Evolutionary conservation across 73 alveolate species (phyloP).

Genomic region (Paraurostyla sp.): DNA sequence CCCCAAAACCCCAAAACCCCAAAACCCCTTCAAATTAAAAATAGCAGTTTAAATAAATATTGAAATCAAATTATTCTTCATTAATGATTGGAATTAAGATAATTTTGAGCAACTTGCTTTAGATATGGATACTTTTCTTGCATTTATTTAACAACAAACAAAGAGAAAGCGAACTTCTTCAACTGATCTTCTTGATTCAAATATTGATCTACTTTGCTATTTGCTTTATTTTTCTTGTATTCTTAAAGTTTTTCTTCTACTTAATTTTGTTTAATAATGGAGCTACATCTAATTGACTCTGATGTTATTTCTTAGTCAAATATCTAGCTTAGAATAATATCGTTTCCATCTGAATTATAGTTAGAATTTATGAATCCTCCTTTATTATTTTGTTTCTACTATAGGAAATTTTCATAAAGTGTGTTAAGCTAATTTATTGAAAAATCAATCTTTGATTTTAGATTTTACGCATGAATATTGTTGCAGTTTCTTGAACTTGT

Average conservation of each 20-base stretch:
- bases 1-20: too few species aligned
- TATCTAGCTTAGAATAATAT: neutral
- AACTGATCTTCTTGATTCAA: neutral
- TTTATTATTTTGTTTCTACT: neutral
- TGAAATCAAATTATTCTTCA: too few species aligned
- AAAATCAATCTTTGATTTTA: slow-evolving; percentile 11
- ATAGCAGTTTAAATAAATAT: neutral
- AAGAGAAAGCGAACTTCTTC: neutral
- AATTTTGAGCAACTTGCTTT: neutral
- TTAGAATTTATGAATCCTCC: neutral
- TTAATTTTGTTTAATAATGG: neutral
- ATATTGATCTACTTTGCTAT: neutral
- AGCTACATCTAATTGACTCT: neutral
- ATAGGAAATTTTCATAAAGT: neutral
- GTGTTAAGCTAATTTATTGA: slow-evolving; percentile 1
- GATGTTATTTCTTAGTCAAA: slow-evolving; percentile 10
- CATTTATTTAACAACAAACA: slow-evolving; percentile 40
- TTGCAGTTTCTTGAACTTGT: neutral
- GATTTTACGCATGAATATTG: neutral
- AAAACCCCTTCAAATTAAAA: neutral
- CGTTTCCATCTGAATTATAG: neutral
- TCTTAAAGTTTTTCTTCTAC: neutral
- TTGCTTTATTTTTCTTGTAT: neutral
- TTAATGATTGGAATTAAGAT: neutral
- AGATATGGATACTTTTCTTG: neutral